phyloP scores from a whole-genome alignment of 1,284 basidiomycete species.

The Psilocybe mexicana region DNA sequence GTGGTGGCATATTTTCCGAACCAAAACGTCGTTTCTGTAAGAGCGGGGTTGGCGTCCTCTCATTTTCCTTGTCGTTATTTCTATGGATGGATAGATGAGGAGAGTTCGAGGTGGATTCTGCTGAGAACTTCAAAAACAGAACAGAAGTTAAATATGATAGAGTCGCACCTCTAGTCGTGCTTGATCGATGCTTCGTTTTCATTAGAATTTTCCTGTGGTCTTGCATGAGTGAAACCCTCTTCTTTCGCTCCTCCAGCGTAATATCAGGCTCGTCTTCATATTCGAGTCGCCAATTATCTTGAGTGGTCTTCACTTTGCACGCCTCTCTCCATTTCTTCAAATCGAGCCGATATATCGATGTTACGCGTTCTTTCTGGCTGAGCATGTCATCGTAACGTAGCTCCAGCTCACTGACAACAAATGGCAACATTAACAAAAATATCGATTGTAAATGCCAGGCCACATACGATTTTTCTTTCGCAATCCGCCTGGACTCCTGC shows the following conservation, averaged over 20 bases:
- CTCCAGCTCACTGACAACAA: conserved; percentile 25
- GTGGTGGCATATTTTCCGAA: not conserved
- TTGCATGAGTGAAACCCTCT: not conserved
- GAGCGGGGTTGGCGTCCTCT: conserved; percentile 11
- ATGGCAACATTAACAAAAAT: not conserved
- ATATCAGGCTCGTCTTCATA: conserved; percentile 20
- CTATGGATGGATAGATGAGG: conserved; percentile 13
- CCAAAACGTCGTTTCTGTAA: conserved; percentile 11
- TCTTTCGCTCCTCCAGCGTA: conserved; percentile 21
- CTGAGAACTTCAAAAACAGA: not conserved
- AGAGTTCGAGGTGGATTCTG: conserved; percentile 1
- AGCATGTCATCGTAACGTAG: conserved; percentile 39
- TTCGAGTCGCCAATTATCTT: conserved; percentile 29
- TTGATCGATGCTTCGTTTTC: not conserved
- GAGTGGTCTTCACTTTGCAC: conserved; percentile 42
- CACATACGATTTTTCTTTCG: conserved; percentile 19
- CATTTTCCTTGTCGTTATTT: conserved; percentile 28
- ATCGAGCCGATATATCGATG: conserved; percentile 47
- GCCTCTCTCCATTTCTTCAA: conserved; percentile 51
- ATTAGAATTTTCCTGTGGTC: not conserved
- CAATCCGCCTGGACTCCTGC: conserved; percentile 20
- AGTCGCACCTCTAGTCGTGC: not conserved
- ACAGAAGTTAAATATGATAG: not conserved
- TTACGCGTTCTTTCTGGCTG: conserved; percentile 41
- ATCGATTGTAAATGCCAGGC: not conserved